A percentile compares a stretch with the other conserved stretches of the same genome.
phyloP scores from a whole-genome alignment of 1,139 yeast genomes.

The Yamadazyma jaroonii region DNA sequence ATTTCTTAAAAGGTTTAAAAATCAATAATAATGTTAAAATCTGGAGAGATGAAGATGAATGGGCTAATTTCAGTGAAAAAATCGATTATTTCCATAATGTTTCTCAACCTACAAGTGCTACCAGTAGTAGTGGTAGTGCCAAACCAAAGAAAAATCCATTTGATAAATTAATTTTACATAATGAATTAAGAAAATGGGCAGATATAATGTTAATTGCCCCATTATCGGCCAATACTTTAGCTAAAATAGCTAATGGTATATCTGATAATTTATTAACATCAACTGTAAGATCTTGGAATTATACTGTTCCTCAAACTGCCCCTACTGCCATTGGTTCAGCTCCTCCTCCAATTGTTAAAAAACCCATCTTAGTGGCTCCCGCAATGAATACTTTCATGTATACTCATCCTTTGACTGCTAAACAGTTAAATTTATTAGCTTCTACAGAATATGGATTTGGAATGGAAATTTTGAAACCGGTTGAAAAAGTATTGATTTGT shows the following conservation, averaged over 20 bases:
- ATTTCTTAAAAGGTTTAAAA: constrained; percentile 74
- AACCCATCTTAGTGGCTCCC: constrained; percentile 88
- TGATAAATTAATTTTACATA: constrained; percentile 64
- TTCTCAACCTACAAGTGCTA: not conserved
- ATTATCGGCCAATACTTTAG: constrained; percentile 87
- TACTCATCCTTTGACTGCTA: constrained; percentile 88
- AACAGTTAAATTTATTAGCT: constrained; percentile 62
- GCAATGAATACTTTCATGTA: constrained; percentile 98
- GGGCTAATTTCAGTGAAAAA: constrained; percentile 58
- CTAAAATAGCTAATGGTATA: constrained; percentile 86
- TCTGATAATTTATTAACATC: constrained; percentile 87
- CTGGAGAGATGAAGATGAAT: constrained; percentile 94
- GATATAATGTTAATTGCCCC: constrained; percentile 91
- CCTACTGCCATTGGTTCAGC: constrained; percentile 8
- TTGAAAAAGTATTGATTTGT: constrained; percentile 88
- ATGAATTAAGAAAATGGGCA: constrained; percentile 93
- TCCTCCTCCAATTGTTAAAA: constrained; percentile 25
- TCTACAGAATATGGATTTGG: constrained; percentile 43
- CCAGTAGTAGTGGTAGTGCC: constrained; percentile 7
- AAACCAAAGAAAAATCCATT: constrained; percentile 37
- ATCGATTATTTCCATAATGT: constrained; percentile 12
- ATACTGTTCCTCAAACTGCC: constrained; percentile 24
- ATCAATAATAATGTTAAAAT: constrained; percentile 80
- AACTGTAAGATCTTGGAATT: constrained; percentile 90
- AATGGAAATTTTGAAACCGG: constrained; percentile 82